Conservation (phyloP, 2,329 filamentous ascomycete genomes). For the Penicillium sp. region DNA sequence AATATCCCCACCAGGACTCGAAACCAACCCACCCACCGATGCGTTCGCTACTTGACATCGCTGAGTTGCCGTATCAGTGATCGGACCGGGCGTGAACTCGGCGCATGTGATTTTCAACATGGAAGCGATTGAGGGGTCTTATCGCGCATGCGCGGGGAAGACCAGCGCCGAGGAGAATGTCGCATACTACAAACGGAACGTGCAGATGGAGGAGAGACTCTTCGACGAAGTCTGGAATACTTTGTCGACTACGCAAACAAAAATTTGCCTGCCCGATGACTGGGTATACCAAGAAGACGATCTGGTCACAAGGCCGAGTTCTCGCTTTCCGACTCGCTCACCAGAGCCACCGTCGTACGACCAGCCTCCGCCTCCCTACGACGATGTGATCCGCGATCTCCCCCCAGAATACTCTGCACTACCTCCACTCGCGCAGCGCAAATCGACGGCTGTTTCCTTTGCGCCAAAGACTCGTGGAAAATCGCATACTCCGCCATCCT, state of each 20-base stretch:
- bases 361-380: conserved; percentile 32
- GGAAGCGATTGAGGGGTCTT: conserved; percentile 12
- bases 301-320: conserved; percentile 8
- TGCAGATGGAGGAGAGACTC: conserved; percentile 5
- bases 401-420: conserved; percentile 34
- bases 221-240: conserved; percentile 13
- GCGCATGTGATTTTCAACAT: conserved; percentile 16
- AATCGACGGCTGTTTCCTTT: conserved; percentile 7
- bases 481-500: conserved; percentile 4
- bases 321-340: conserved; percentile 4
- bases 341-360: conserved; percentile 20
- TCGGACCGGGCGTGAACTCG: neutral
- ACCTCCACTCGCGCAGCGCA: conserved; percentile 28
- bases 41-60: conserved; percentile 12
- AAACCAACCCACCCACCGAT: conserved; percentile 12
- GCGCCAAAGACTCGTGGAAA: conserved; percentile 8
- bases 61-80: conserved; percentile 15
- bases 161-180: neutral
- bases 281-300: neutral
- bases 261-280: neutral
- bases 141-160: conserved; percentile 2
- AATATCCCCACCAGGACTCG: conserved; percentile 5
- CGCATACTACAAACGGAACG: neutral
- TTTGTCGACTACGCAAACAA: neutral
- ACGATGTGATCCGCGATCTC: conserved; percentile 32